Evolutionary conservation across 176 grass and related monocot genomes (phyloP), one percentile per base, ranked within the genome.

Genomic region (Musa troglodytarum): DNA sequence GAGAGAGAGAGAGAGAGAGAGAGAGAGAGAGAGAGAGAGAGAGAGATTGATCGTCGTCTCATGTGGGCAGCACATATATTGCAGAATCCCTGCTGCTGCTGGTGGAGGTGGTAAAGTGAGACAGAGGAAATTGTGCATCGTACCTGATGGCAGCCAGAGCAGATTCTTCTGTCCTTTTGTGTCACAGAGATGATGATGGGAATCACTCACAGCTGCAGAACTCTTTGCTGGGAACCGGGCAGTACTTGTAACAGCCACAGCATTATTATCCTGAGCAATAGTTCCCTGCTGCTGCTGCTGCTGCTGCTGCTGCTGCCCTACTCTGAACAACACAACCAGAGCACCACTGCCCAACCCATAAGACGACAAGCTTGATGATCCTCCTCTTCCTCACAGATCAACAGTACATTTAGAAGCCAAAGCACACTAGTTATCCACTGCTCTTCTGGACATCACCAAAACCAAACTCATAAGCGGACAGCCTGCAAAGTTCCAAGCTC

Each of bases 161-260:
- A 69, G 67, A 69, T 50, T 69, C 67, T 69, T 19, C 14, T 20
- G 67, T 69, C 67, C 67, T 69, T 6, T 69, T 69, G 25, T 69
- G 67, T 17, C 67, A 49, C 10, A 50, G 34, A 69, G 43, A 69
- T 69, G 24, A 69, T 69, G 24, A 50, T 50, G 67, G 67, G 67
- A 50, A 16, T 69, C 67, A 50, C 62, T 9, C 20, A 17, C 11
- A 17, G 10, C 62, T 65, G 20, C 62, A 65, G 9, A 54, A 15
- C 11, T 34, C 64, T 43, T 15, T 26, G 64, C 64, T 67, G 26
- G 5, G 25, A 19, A 67, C 2, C 12, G 34, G 25, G 12, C 29
- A 20, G 43, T 69, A 50, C 67, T 69, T 69, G 49, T 69, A 69
- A 43, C 15, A 50, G 67, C 67, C 67, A 69, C 1, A 4, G 15